Conservation (phyloP, 2,329 filamentous ascomycete genomes). For the Didymella sp. region DNA sequence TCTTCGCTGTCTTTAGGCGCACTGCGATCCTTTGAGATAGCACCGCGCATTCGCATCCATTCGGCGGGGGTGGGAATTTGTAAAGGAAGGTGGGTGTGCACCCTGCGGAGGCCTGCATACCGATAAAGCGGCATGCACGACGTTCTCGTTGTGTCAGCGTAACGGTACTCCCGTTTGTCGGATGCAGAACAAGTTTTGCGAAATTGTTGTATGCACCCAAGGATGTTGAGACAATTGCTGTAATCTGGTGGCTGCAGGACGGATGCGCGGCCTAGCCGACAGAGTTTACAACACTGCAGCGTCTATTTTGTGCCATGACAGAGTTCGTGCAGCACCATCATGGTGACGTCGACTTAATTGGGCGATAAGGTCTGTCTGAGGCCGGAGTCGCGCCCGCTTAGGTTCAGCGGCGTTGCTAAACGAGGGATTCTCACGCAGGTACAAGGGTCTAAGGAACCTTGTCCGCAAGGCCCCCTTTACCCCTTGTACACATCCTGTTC, state of each 20-base stretch:
- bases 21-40: neutral
- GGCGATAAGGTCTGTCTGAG: slow-evolving; percentile 11
- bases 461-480: neutral
- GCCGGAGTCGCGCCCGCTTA: slow-evolving; percentile 6
- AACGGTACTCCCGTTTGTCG: neutral
- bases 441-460: slow-evolving; percentile 6
- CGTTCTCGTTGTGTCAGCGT: neutral
- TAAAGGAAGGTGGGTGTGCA: neutral
- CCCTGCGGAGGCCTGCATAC: neutral
- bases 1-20: neutral
- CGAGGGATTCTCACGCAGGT: slow-evolving; percentile 15
- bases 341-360: slow-evolving; percentile 13
- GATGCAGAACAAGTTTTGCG: slow-evolving; percentile 2
- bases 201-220: slow-evolving; percentile 8
- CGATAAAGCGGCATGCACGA: neutral
- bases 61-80: neutral
- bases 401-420: neutral
- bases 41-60: neutral
- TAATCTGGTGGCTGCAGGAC: slow-evolving; percentile 14
- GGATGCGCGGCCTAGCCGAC: slow-evolving; percentile 4
- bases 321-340: neutral
- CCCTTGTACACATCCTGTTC: slow-evolving; percentile 2
- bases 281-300: slow-evolving; percentile 1
- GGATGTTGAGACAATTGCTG: slow-evolving; percentile 11
- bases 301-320: slow-evolving; percentile 6